Evolutionary conservation across 257 asterid genomes (phyloP).

Genomic region (Nicotiana benthamiana): DNA sequence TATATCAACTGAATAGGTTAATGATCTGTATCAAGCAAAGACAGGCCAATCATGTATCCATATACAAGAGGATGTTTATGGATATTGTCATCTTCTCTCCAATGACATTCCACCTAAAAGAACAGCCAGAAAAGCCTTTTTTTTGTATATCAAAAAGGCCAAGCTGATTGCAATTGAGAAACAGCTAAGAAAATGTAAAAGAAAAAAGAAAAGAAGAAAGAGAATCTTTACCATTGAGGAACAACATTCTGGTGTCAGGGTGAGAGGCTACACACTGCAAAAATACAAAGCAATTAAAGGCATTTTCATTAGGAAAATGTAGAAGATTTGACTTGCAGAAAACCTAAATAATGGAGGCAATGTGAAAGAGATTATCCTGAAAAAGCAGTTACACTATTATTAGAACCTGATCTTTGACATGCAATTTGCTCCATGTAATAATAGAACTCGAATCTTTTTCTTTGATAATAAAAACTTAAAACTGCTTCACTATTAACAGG

Average conservation of each 20-base stretch:
- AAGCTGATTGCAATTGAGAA: not conserved
- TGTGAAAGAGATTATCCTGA: not conserved
- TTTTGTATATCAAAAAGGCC: not conserved
- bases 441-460: too few relatives aligned
- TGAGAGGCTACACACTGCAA: slow-evolving; percentile 36
- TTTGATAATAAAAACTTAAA: not conserved
- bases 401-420: too few relatives aligned
- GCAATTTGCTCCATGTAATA: too few relatives aligned
- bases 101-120: not conserved
- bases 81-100: not conserved
- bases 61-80: too few relatives aligned
- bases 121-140: not conserved
- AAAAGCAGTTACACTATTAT: too few relatives aligned
- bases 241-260: slow-evolving; percentile 21
- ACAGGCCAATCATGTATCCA: too few relatives aligned
- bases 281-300: not conserved
- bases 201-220: not conserved
- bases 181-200: not conserved
- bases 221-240: slow-evolving; percentile 21
- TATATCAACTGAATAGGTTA: too few relatives aligned
- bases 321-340: not conserved
- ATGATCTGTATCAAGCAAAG: too few relatives aligned
- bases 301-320: not conserved
- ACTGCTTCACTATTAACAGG: not conserved
- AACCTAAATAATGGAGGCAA: not conserved